A percentile compares a stretch with the other conserved stretches of the same genome.
Evolutionary conservation across 768 basidiomycete genomes (phyloP).

Genomic region (Suillus brevipes): DNA sequence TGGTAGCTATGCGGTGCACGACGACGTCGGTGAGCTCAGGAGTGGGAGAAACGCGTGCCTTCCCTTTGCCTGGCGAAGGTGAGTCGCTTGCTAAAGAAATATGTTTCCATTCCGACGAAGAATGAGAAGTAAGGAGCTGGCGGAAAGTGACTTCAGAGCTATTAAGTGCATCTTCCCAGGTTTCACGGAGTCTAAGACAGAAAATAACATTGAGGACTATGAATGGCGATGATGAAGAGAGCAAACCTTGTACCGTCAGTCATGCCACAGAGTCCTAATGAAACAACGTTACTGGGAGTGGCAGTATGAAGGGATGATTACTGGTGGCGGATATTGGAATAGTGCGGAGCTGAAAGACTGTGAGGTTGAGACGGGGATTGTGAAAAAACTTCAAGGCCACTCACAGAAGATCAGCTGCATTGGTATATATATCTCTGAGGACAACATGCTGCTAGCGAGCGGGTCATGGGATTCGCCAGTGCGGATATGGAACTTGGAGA

Average conservation of each 20-base stretch:
- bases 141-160: constrained; percentile 78
- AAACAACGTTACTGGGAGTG: not conserved
- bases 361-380: too few relatives aligned
- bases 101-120: constrained; percentile 79
- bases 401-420: too few relatives aligned
- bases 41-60: constrained; percentile 47
- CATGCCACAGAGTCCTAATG: constrained; percentile 30
- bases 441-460: too few relatives aligned
- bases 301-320: too few relatives aligned
- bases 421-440: too few relatives aligned
- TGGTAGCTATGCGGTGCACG: constrained; percentile 71
- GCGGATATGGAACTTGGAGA: too few relatives aligned
- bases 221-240: not conserved
- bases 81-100: constrained; percentile 51
- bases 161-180: constrained; percentile 77
- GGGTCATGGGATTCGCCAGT: too few relatives aligned
- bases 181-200: constrained; percentile 67
- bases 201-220: not conserved
- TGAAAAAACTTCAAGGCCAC: too few relatives aligned
- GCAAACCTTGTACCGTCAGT: constrained; percentile 62
- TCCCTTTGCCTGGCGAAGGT: constrained; percentile 56
- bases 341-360: too few relatives aligned
- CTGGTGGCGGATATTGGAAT: too few relatives aligned
- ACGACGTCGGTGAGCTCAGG: constrained; percentile 73
- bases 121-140: constrained; percentile 69